Evolutionary conservation across 306 rosid species (phyloP).

Genomic region (Oemleria cerasiformis): DNA sequence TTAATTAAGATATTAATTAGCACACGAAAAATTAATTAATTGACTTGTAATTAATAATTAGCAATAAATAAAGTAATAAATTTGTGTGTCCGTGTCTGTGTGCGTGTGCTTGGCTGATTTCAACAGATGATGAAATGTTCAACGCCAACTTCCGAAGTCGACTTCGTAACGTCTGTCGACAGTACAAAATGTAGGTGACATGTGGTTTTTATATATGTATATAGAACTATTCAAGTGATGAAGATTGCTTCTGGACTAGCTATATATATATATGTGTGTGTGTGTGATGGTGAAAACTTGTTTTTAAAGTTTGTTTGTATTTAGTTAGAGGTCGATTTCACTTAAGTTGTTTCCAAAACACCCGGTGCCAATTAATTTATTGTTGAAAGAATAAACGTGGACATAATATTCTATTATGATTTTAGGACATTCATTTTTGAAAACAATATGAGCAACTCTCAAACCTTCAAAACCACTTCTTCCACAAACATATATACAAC

Average conservation of each 20-base stretch:
- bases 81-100: background rate
- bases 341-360: slow-evolving; percentile 24
- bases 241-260: slow-evolving; percentile 3
- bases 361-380: background rate
- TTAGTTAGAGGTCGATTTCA: slow-evolving; percentile 29
- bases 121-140: background rate
- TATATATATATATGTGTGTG: background rate
- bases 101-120: background rate
- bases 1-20: too few species aligned
- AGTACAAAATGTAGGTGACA: slow-evolving; percentile 14
- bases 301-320: slow-evolving; percentile 17
- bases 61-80: background rate
- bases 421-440: background rate
- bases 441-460: background rate
- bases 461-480: slow-evolving; percentile 11
- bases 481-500: background rate
- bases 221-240: background rate
- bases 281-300: slow-evolving; percentile 13
- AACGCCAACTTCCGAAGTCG: slow-evolving; percentile 10
- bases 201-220: background rate
- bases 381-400: slow-evolving; percentile 9
- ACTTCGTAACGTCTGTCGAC: slow-evolving; percentile 1
- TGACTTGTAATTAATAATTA: background rate
- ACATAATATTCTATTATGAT: background rate
- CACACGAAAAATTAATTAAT: background rate